Conservation (phyloP, 768 basidiomycete genomes). For the Erythrobasidium yunnanense region DNA sequence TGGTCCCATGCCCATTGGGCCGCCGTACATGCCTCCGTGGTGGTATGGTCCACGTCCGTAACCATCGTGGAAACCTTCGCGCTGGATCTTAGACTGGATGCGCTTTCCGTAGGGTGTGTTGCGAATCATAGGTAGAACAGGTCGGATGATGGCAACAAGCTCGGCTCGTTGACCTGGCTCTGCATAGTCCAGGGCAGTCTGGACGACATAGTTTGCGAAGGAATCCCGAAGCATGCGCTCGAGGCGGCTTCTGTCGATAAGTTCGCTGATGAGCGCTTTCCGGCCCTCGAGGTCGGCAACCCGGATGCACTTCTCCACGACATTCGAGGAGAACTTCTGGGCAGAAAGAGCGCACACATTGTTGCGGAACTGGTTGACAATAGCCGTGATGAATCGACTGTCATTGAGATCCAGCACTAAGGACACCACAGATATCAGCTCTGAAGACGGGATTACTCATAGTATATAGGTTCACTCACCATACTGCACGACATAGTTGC, state of each 20-base stretch:
- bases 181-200: constrained; percentile 96
- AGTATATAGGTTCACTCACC: not conserved
- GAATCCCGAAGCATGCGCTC: constrained; percentile 94
- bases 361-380: constrained; percentile 93
- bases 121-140: constrained; percentile 93
- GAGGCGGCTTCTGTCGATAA: constrained; percentile 82
- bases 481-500: constrained; percentile 94
- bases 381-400: constrained; percentile 91
- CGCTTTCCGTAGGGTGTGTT: constrained; percentile 99
- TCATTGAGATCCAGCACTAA: constrained; percentile 88
- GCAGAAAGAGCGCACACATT: constrained; percentile 96
- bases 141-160: constrained; percentile 92
- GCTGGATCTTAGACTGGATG: constrained; percentile 46
- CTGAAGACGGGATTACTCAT: not conserved
- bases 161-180: constrained; percentile 73
- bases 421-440: not conserved
- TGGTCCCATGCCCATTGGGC: constrained; percentile 9
- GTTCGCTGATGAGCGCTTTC: constrained; percentile 86
- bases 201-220: constrained; percentile 44
- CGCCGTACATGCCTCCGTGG: constrained; percentile 20
- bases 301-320: constrained; percentile 59
- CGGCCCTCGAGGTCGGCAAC: constrained; percentile 92
- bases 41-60: constrained; percentile 22
- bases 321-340: constrained; percentile 98
- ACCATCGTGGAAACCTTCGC: constrained; percentile 18